Conservation (phyloP, 1,284 basidiomycete species). For the Sporisorium sorghi region DNA sequence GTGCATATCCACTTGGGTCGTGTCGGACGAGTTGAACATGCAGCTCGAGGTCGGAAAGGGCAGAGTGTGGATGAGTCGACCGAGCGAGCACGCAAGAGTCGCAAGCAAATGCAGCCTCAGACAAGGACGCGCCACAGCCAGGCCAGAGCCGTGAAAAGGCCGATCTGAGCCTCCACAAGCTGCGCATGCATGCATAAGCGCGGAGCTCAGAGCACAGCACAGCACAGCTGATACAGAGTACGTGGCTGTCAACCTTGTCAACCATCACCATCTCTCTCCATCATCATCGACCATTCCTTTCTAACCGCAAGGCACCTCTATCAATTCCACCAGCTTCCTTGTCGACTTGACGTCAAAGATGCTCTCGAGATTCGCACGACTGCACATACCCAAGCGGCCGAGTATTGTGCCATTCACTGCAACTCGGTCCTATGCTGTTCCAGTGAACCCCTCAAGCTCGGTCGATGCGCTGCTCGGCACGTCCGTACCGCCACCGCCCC, state of each 20-base stretch:
- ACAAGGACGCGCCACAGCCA: slow-evolving; percentile 3
- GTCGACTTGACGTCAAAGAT: too few relatives aligned
- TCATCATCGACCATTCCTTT: too few relatives aligned
- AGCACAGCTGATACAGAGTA: background rate
- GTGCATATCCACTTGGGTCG: background rate
- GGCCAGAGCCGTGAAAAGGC: background rate
- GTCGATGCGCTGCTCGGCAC: slow-evolving; percentile 63
- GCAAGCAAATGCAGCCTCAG: background rate
- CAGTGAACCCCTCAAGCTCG: slow-evolving; percentile 56
- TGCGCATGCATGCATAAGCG: background rate
- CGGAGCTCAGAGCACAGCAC: background rate
- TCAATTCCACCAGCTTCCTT: too few relatives aligned
- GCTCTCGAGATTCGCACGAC: slow-evolving; percentile 32
- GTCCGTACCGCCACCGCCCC: slow-evolving; percentile 53
- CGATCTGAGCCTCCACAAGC: slow-evolving; percentile 33
- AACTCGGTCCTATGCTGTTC: slow-evolving; percentile 41
- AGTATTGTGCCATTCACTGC: background rate
- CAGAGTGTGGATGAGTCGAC: background rate
- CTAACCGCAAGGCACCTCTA: background rate
- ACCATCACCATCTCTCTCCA: background rate
- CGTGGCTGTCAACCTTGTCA: background rate
- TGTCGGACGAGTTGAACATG: slow-evolving; percentile 14
- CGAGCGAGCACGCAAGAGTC: slow-evolving; percentile 7
- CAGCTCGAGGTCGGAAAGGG: background rate
- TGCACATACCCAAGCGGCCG: slow-evolving; percentile 14